These are phyloP conservation scores for Carex parvula DNA, from an alignment of 176 grass and related monocot species.

Conservation along the genomic window DNA sequence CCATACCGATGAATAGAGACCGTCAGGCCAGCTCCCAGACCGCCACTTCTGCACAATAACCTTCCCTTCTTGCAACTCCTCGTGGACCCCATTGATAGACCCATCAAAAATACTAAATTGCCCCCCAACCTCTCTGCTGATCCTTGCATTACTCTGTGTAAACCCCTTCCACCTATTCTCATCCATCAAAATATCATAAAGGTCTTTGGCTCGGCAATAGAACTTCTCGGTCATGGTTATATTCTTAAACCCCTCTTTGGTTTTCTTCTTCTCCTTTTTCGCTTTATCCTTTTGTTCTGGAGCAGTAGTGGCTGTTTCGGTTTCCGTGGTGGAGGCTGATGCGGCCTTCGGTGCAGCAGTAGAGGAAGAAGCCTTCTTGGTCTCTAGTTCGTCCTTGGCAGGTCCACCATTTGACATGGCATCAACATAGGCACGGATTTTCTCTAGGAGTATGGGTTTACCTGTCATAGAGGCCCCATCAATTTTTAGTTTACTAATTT, in stretches of 20 bases:
- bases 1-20: conserved; percentile 61
- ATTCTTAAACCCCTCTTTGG: conserved; percentile 83
- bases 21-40: conserved; percentile 79
- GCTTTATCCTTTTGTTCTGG: conserved; percentile 29
- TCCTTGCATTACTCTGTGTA: conserved; percentile 91
- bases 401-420: conserved; percentile 81
- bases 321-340: conserved; percentile 1
- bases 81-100: conserved; percentile 74
- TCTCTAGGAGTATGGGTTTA: conserved; percentile 74
- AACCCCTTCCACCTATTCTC: conserved; percentile 98
- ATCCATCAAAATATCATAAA: conserved; percentile 97
- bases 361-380: conserved; percentile 44
- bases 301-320: not conserved
- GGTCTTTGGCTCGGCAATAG: conserved; percentile 66
- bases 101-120: conserved; percentile 89
- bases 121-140: conserved; percentile 86
- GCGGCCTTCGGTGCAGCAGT: not conserved
- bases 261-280: conserved; percentile 65
- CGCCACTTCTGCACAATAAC: conserved; percentile 94
- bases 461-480: conserved; percentile 14
- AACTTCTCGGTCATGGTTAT: conserved; percentile 89
- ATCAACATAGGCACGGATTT: conserved; percentile 63
- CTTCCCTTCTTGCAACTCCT: conserved; percentile 89
- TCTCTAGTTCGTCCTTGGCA: conserved; percentile 71
- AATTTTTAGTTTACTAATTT: not conserved